phyloP scores from a whole-genome alignment of 345 rosid genomes.

The Eucalyptus erythrocorys region DNA sequence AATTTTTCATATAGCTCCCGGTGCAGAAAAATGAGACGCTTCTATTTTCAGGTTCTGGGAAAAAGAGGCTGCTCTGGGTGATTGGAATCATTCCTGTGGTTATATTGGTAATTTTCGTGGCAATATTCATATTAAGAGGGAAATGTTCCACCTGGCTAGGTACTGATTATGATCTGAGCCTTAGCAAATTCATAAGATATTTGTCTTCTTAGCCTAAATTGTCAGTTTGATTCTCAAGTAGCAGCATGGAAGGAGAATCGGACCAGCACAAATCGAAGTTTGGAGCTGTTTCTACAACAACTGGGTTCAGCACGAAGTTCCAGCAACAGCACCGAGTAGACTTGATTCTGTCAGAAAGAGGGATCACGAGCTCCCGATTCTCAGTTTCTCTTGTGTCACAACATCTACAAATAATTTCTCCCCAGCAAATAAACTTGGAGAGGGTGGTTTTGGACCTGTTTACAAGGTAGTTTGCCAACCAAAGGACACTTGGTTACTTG shows the following conservation, averaged over 20 bases:
- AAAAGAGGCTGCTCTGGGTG: background rate
- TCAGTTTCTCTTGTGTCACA: background rate
- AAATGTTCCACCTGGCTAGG: background rate
- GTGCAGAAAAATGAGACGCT: background rate
- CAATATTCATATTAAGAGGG: background rate
- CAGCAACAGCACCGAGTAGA: background rate
- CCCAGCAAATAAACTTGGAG: slow-evolving; percentile 5
- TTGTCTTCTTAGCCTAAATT: background rate
- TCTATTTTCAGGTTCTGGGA: background rate
- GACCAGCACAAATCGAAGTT: background rate
- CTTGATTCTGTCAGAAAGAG: background rate
- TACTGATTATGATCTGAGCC: background rate
- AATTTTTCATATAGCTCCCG: background rate
- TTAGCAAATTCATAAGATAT: background rate
- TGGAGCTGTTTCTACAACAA: background rate
- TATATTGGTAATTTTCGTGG: background rate
- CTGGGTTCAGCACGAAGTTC: background rate
- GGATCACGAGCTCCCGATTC: background rate
- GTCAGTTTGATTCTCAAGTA: background rate
- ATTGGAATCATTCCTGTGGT: background rate
- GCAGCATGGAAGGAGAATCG: background rate
- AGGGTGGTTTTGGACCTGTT: slow-evolving; percentile 24
- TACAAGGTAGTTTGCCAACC: slow-evolving; percentile 1
- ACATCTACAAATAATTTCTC: slow-evolving; percentile 12
- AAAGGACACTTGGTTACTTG: background rate